Percentiles rank a stretch among this genome's conserved stretches.
Evolutionary conservation across 441 rosid genomes (phyloP).

Genomic region (Lepidium campestre): DNA sequence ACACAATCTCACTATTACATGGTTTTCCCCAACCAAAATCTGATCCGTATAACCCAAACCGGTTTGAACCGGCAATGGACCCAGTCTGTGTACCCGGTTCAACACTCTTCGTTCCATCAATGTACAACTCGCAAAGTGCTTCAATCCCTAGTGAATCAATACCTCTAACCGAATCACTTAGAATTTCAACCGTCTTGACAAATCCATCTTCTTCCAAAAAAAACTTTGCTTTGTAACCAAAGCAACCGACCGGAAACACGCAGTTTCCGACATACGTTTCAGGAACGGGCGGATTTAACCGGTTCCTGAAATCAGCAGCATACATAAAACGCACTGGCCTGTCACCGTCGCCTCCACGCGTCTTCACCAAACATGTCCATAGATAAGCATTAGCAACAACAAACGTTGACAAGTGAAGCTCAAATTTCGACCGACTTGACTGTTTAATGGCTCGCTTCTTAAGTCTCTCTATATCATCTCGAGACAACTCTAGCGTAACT

Average conservation of each 20-base stretch:
- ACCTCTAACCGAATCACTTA: conserved; percentile 1
- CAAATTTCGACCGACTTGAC: not conserved
- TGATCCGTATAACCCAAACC: not conserved
- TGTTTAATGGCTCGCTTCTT: conserved; percentile 4
- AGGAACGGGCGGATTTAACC: not conserved
- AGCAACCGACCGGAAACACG: not conserved
- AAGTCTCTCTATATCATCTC: not conserved
- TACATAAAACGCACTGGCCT: not conserved
- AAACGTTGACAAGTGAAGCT: conserved; percentile 12
- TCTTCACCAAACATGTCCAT: conserved; percentile 22
- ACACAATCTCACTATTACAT: not conserved
- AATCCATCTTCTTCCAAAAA: not conserved
- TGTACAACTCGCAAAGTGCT: not conserved
- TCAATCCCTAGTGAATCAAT: not conserved
- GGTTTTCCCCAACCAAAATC: conserved; percentile 22
- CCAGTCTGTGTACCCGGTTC: not conserved
- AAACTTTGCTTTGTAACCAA: not conserved
- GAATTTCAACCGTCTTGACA: not conserved
- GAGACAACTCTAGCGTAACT: not conserved
- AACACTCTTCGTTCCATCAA: not conserved
- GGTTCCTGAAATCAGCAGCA: not conserved
- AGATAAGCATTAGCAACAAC: not conserved
- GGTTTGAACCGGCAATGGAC: conserved; percentile 5
- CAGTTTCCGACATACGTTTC: conserved; percentile 2
- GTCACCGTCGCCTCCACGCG: conserved; percentile 10